Evolutionary conservation across 352 stramenopile species (phyloP).

Genomic region (Phytophthora sp.): DNA sequence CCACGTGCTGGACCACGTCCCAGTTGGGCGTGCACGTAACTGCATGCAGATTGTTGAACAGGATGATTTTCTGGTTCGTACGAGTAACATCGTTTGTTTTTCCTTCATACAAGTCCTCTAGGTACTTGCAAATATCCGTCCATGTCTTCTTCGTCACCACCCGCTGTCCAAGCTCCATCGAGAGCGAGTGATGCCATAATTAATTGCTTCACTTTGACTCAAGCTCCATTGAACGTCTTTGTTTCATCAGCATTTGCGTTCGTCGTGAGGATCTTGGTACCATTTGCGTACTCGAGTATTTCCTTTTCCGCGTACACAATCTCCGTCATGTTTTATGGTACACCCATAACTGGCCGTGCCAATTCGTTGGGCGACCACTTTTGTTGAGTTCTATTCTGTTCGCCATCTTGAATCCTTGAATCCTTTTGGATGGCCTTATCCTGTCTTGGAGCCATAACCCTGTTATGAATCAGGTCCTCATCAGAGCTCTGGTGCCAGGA

Average conservation of each 20-base stretch:
- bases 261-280: not conserved
- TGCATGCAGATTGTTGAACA: constrained; percentile 10
- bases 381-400: not conserved
- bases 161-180: not conserved
- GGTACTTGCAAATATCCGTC: constrained; percentile 14
- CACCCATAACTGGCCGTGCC: too few species aligned
- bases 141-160: constrained; percentile 9
- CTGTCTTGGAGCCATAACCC: not conserved
- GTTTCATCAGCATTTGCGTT: not conserved
- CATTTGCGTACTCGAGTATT: not conserved
- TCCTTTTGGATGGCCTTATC: not conserved
- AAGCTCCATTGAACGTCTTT: not conserved
- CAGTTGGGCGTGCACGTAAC: constrained; percentile 10
- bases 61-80: constrained; percentile 16
- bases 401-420: not conserved
- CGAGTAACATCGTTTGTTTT: constrained; percentile 3
- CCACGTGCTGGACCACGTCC: not conserved
- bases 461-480: not conserved
- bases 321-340: constrained; percentile 1
- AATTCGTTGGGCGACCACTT: too few species aligned
- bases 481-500: too few species aligned
- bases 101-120: not conserved
- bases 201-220: not conserved
- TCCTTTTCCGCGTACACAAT: not conserved
- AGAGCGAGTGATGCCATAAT: not conserved